These are phyloP conservation scores for Corymbia maculata DNA, from an alignment of 345 rosid species.

Conservation along the genomic window DNA sequence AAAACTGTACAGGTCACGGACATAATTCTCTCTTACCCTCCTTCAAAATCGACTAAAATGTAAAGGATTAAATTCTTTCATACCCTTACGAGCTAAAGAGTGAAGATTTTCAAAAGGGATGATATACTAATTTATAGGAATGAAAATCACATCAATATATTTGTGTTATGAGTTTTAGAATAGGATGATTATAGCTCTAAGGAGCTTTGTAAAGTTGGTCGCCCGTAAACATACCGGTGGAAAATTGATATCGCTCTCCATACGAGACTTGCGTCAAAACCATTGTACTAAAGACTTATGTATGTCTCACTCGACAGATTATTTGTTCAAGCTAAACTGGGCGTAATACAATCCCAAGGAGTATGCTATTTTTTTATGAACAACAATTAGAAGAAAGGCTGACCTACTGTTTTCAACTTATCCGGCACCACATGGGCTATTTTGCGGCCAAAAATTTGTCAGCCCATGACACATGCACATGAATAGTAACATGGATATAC, in stretches of 20 bases:
- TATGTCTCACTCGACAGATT: not conserved
- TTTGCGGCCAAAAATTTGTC: not conserved
- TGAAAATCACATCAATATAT: no score
- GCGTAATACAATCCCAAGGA: not conserved
- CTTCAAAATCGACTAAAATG: no score
- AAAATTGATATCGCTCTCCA: not conserved
- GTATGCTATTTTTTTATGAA: not conserved
- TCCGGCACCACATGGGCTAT: accelerated
- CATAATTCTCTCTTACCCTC: not conserved
- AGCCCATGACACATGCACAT: not conserved
- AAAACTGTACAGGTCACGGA: not conserved
- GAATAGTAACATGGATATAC: not conserved
- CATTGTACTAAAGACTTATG: not conserved
- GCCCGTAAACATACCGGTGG: not conserved
- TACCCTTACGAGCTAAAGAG: no score
- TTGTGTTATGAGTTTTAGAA: not conserved
- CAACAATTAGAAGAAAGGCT: not conserved
- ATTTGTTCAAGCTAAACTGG: not conserved
- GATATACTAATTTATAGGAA: no score
- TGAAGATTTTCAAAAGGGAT: not conserved
- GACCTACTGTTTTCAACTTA: no score
- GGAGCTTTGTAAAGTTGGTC: accelerated
- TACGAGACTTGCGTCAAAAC: no score
- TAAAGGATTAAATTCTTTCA: not conserved
- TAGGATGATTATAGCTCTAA: no score